Evolutionary conservation across 805 yeast genomes (phyloP).

Genomic region (Pichia membranifaciens): DNA sequence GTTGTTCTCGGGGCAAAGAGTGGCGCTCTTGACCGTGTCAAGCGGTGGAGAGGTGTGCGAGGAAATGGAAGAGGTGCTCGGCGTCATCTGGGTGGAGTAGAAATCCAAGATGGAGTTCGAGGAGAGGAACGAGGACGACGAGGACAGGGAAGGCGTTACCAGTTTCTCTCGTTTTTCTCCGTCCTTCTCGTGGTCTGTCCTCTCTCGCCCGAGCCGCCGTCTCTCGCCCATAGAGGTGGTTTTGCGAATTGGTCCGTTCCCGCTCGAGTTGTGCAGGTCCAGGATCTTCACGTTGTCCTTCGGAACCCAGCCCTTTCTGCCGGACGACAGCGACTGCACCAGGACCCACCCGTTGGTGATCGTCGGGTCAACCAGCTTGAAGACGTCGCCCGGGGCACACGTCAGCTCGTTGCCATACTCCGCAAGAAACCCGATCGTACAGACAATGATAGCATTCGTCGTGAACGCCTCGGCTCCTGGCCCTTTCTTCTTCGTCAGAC

Average conservation of each 20-base stretch:
- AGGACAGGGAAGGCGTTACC: neutral
- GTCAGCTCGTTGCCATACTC: constrained; percentile 35
- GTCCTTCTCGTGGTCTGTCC: neutral
- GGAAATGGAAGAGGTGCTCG: constrained; percentile 3
- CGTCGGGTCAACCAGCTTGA: constrained; percentile 42
- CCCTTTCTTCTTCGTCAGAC: no score
- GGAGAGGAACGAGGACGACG: neutral
- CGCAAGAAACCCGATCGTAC: constrained; percentile 9
- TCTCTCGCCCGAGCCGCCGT: no score
- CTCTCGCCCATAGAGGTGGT: neutral
- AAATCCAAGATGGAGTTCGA: constrained; percentile 1
- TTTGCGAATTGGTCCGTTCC: neutral
- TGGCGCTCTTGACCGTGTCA: no score
- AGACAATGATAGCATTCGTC: constrained; percentile 9
- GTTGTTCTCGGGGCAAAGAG: no score
- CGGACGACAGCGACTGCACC: constrained; percentile 47
- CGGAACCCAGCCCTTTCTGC: constrained; percentile 47
- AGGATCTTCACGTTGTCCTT: constrained; percentile 32
- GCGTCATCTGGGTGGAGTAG: neutral
- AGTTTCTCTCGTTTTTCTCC: neutral
- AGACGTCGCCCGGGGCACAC: constrained; percentile 44
- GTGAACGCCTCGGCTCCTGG: no score
- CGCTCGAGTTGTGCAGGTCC: constrained; percentile 7
- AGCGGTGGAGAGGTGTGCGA: neutral
- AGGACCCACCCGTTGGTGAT: constrained; percentile 48